phyloP scores from a whole-genome alignment of 192 early-diverging fungal species.

The Podila epicladia region DNA sequence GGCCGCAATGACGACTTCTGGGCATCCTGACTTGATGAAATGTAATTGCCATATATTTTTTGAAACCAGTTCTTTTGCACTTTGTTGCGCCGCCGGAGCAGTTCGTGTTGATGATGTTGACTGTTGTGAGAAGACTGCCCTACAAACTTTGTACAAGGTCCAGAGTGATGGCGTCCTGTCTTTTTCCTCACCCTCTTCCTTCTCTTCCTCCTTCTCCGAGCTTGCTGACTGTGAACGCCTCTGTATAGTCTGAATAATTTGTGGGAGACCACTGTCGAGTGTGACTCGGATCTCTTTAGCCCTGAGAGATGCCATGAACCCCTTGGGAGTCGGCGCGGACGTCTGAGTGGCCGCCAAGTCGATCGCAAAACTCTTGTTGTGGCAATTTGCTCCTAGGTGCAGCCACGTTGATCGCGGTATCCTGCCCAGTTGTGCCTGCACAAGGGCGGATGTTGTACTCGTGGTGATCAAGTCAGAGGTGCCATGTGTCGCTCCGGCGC shows the following conservation, averaged over 20 bases:
- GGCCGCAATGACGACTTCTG: constrained; percentile 19
- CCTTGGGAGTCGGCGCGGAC: neutral
- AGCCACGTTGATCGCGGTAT: constrained; percentile 28
- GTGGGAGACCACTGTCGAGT: neutral
- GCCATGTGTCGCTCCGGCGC: neutral
- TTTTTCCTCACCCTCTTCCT: too few species aligned
- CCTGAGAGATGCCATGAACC: neutral
- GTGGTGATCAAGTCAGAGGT: neutral
- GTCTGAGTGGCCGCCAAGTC: constrained; percentile 5
- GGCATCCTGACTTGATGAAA: constrained; percentile 31
- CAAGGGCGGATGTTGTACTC: neutral
- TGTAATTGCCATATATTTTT: constrained; percentile 27
- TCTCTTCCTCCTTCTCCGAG: neutral
- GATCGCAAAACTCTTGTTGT: constrained; percentile 17
- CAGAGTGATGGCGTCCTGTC: constrained; percentile 1
- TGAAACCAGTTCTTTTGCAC: neutral
- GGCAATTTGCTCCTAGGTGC: constrained; percentile 26
- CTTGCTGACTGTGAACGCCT: neutral
- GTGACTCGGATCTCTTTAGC: neutral
- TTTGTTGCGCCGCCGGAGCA: neutral
- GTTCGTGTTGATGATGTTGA: neutral
- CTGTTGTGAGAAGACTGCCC: neutral
- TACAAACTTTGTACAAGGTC: constrained; percentile 12
- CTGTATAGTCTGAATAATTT: neutral
- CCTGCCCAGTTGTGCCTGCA: neutral